These are phyloP conservation scores for Cystofilobasidium macerans DNA, from an alignment of 768 basidiomycete genomes.

Conservation along the genomic window DNA sequence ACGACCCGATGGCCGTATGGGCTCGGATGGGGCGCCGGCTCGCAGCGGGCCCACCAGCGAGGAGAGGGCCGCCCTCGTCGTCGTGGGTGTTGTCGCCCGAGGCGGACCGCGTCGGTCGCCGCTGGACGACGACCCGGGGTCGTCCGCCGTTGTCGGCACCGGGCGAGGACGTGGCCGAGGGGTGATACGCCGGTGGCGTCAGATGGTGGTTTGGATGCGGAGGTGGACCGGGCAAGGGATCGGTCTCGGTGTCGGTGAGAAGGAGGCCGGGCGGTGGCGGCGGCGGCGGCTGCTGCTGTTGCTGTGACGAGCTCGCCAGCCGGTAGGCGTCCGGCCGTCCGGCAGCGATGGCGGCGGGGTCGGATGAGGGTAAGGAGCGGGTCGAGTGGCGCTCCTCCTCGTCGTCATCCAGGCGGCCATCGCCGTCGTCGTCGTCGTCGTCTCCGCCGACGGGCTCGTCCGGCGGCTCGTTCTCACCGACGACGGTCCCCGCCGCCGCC, in stretches of 20 bases:
- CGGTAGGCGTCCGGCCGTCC: neutral
- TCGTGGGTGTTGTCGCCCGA: too few relatives aligned
- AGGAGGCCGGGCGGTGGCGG: neutral
- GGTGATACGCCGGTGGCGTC: slow-evolving; percentile 3
- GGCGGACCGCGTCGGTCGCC: too few relatives aligned
- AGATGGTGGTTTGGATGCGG: neutral
- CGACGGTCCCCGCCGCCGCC: too few relatives aligned
- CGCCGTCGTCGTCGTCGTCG: too few relatives aligned
- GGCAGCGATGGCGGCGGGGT: neutral
- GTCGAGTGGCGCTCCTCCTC: too few relatives aligned
- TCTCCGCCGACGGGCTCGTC: neutral
- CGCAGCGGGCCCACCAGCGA: too few relatives aligned
- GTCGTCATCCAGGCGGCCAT: too few relatives aligned
- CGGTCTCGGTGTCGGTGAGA: neutral
- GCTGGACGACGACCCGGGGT: neutral
- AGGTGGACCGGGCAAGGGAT: neutral
- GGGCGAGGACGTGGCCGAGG: neutral
- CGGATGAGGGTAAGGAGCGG: too few relatives aligned
- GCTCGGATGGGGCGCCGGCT: too few relatives aligned
- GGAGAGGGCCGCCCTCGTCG: neutral
- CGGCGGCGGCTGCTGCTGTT: too few relatives aligned
- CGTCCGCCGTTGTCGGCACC: neutral
- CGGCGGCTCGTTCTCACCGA: neutral
- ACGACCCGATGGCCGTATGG: too few relatives aligned
- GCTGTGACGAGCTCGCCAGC: neutral